Conservation (phyloP, 2,329 filamentous ascomycete genomes). For the Botrytis tulipae region DNA sequence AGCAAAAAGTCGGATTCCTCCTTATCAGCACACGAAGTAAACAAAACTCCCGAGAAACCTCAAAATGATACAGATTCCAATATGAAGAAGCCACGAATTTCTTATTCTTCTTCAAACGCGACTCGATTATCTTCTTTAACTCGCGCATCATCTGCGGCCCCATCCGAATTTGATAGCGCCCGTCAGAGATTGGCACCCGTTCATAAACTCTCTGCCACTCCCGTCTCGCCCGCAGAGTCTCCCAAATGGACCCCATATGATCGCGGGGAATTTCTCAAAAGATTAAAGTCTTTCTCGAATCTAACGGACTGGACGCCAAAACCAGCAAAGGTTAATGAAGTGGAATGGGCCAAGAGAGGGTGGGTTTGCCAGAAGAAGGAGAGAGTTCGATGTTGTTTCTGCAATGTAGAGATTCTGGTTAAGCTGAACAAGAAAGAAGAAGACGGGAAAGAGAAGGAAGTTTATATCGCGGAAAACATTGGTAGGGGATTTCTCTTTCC, state of each 20-base stretch:
- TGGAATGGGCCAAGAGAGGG: conserved; percentile 91
- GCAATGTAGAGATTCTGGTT: conserved; percentile 79
- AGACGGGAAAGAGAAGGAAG: conserved; percentile 54
- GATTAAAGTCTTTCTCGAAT: conserved; percentile 85
- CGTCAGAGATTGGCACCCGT: conserved; percentile 34
- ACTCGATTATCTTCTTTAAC: conserved; percentile 16
- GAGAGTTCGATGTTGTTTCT: conserved; percentile 81
- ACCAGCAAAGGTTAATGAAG: conserved; percentile 78
- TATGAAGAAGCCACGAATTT: conserved; percentile 37
- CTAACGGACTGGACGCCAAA: conserved; percentile 94
- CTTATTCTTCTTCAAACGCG: conserved; percentile 23
- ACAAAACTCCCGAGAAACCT: conserved; percentile 41
- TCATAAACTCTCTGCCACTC: conserved; percentile 21
- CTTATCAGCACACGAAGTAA: conserved; percentile 40
- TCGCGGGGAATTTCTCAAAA: conserved; percentile 74
- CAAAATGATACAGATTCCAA: conserved; percentile 28
- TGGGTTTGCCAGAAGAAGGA: conserved; percentile 86
- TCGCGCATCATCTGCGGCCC: conserved; percentile 18
- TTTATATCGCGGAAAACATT: conserved; percentile 59
- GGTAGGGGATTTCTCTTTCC: conserved; percentile 41
- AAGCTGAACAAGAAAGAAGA: conserved; percentile 65
- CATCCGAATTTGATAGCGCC: conserved; percentile 19
- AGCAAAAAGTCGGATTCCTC: conserved; percentile 45
- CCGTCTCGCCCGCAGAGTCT: conserved; percentile 32
- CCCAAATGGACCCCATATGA: conserved; percentile 85